Conservation (phyloP, 371 early-diverging fungal species). For the Coemansia sp. region DNA sequence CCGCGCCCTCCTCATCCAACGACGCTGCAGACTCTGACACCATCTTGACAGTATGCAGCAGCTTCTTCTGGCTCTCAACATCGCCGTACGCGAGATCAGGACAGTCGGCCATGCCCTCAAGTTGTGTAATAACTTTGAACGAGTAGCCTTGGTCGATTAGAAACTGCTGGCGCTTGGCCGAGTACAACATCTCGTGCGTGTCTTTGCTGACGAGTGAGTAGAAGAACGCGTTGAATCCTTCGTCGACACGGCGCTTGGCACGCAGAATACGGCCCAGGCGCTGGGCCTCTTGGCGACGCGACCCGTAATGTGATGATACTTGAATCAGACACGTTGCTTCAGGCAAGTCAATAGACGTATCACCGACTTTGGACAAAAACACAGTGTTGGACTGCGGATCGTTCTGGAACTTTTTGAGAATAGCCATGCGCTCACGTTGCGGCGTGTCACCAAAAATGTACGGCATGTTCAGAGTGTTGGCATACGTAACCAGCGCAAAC, state of each 20-base stretch:
- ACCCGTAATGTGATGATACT: slow-evolving; percentile 99
- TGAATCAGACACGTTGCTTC: slow-evolving; percentile 99
- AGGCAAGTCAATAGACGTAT: slow-evolving; percentile 99
- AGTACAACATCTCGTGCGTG: slow-evolving; percentile 99
- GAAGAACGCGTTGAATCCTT: slow-evolving; percentile 97
- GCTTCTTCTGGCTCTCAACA: slow-evolving; percentile 79
- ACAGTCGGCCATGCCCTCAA: slow-evolving; percentile 77
- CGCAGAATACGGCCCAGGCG: slow-evolving; percentile 97
- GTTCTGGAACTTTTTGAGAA: slow-evolving; percentile 94
- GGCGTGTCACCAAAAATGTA: slow-evolving; percentile 98
- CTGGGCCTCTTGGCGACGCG: slow-evolving; percentile 99
- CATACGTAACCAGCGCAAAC: slow-evolving; percentile 93
- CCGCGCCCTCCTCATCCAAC: slow-evolving; percentile 59
- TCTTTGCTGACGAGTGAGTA: slow-evolving; percentile 98
- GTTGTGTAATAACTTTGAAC: slow-evolving; percentile 91
- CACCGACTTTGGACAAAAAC: slow-evolving; percentile 99
- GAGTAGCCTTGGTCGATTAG: slow-evolving; percentile 99
- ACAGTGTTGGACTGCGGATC: slow-evolving; percentile 95
- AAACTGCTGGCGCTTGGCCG: slow-evolving; percentile 98
- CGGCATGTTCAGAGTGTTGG: slow-evolving; percentile 85
- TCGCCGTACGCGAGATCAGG: slow-evolving; percentile 75
- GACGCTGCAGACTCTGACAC: slow-evolving; percentile 68
- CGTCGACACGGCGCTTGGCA: slow-evolving; percentile 97
- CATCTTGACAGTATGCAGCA: slow-evolving; percentile 84
- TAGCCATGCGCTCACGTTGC: slow-evolving; percentile 94